Evolutionary conservation across 2,329 filamentous ascomycete genomes (phyloP), one percentile per base, ranked within the genome.

Genomic region (Metarhizium robertsii): DNA sequence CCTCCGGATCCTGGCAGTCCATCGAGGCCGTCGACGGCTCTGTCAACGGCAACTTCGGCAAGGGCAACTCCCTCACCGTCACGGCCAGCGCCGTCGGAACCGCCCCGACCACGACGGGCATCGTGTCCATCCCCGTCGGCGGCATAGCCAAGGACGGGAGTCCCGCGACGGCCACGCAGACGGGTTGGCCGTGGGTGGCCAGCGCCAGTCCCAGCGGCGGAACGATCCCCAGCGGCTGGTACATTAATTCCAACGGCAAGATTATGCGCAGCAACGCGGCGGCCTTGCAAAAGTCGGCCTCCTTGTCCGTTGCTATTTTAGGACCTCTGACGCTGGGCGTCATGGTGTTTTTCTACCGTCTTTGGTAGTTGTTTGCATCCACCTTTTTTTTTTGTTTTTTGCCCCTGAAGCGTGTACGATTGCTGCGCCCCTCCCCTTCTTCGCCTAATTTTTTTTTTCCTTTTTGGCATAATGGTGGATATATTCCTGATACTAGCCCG

Each of bases 1-100:
- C 79, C 42, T 86, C 80, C 50, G 94, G 94, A 50, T 81, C 77
- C 25, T 96, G 90, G 89, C 67, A 82, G 61, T 92, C 88, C 51
- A 97, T 99, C 70, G 73, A 81, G 63, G 84, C 92, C 53, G 80
- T 86, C n/a, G 91, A 84, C 60, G 94, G 94, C 58, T 71, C 76
- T 61, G 76, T 97, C 69, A 90, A 90, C 69, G 83, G 81, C 34
- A 87, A 83, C 57, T 78, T 80, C 62, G 78, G 79, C 59, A 79
- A 77, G 57, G 81, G 75, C n/a, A 40, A 16, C 38, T 73, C 65
- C 54, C 60, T 78, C 50, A 76, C 74, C 20, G 76, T 78, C 36
- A 83, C 80, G 3, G 78, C 79, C 56, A 71, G 78, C 51, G 82
- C 85, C 32, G 82, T 84, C n/a, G 74, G 79, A 6, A 78, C 86